phyloP scores from a whole-genome alignment of 805 yeast genomes.

The Ogataea glucozyma region DNA sequence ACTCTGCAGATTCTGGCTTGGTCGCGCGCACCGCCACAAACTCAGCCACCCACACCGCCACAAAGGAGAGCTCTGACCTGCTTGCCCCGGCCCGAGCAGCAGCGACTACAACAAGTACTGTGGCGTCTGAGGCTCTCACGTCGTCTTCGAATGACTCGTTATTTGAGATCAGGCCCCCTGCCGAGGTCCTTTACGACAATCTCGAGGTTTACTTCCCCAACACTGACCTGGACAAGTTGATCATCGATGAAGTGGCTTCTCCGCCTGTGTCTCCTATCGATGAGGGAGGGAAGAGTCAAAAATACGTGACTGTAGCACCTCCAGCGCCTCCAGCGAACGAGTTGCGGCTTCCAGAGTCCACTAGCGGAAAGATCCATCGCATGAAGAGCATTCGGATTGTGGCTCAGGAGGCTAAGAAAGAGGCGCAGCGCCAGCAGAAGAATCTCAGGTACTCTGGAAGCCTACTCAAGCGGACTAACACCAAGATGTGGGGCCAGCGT shows the following conservation, averaged over 20 bases:
- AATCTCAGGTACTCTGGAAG: constrained; percentile 17
- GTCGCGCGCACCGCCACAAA: too few relatives aligned
- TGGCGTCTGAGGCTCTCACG: constrained; percentile 11
- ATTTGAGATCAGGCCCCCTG: constrained; percentile 86
- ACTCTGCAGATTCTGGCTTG: too few relatives aligned
- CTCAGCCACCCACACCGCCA: too few relatives aligned
- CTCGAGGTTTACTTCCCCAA: constrained; percentile 90
- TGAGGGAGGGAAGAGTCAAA: constrained; percentile 12
- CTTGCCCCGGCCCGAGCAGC: too few relatives aligned
- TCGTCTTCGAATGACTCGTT: constrained; percentile 27
- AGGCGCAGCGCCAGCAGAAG: constrained; percentile 42
- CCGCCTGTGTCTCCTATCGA: constrained; percentile 57
- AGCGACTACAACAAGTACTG: constrained; percentile 1
- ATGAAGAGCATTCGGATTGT: constrained; percentile 92
- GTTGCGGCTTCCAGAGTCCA: constrained; percentile 41
- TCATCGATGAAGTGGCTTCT: constrained; percentile 65
- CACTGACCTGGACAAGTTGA: constrained; percentile 89
- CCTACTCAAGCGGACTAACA: constrained; percentile 70
- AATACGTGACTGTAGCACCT: constrained; percentile 1
- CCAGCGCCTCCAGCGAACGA: constrained; percentile 39
- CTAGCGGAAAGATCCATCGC: constrained; percentile 49
- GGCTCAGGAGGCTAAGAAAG: constrained; percentile 84
- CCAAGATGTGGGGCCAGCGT: constrained; percentile 97
- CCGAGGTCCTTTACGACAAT: constrained; percentile 89
- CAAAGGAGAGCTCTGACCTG: too few relatives aligned